These are phyloP conservation scores for Rhododendron ovatum DNA, from an alignment of 148 eudicot species.

Conservation along the genomic window DNA sequence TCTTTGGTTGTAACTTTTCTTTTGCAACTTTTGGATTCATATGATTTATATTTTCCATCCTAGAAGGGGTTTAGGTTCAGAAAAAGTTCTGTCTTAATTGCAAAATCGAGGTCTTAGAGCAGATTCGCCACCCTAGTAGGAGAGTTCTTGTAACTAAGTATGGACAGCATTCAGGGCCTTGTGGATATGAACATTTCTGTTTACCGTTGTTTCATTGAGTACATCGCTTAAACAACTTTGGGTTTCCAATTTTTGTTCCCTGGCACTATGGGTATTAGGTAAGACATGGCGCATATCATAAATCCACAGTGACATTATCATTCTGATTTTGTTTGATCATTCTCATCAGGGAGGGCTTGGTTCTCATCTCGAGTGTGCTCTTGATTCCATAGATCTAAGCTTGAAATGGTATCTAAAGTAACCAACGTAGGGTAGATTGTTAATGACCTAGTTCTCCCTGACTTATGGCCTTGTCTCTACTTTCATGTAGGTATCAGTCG, in stretches of 20 bases:
- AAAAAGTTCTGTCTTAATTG: neutral
- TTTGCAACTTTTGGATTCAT: neutral
- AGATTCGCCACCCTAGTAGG: neutral
- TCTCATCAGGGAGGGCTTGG: conserved; percentile 5
- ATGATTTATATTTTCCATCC: neutral
- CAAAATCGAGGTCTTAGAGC: neutral
- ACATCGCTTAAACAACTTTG: neutral
- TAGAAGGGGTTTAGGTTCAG: neutral
- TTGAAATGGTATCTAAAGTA: neutral
- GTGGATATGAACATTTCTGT: neutral
- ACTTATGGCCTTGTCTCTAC: neutral
- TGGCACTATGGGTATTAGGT: neutral
- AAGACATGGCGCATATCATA: neutral
- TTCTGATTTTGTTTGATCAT: neutral
- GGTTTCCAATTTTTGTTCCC: neutral
- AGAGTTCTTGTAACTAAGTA: neutral
- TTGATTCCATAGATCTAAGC: neutral
- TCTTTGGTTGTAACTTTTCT: neutral
- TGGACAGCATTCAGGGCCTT: neutral
- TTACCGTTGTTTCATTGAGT: neutral
- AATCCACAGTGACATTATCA: neutral
- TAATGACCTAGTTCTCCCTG: neutral
- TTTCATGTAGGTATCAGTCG: conserved; percentile 67
- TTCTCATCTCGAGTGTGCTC: neutral
- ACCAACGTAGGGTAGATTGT: neutral